Conservation (phyloP, 2,329 filamentous ascomycete genomes). For the Hymenoscyphus occultus region DNA sequence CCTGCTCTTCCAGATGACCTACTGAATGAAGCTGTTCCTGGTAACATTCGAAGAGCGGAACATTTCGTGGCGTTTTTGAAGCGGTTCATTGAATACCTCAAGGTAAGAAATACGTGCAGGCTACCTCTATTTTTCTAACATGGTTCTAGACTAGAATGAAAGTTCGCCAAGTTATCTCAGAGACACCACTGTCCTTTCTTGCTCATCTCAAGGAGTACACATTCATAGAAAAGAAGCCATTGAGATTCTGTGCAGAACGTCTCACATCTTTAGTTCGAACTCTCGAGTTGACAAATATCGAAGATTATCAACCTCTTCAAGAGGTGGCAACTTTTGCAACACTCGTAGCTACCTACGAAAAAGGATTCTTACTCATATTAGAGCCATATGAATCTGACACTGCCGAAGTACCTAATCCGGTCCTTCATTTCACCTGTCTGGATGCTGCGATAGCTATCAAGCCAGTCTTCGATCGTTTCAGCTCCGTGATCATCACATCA, state of each 20-base stretch:
- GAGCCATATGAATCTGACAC: slow-evolving; percentile 96
- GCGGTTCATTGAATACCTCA: slow-evolving; percentile 95
- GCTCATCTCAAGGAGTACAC: slow-evolving; percentile 92
- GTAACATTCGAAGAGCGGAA: slow-evolving; percentile 92
- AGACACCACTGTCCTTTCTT: slow-evolving; percentile 92
- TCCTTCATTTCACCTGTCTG: slow-evolving; percentile 95
- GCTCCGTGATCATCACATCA: slow-evolving; percentile 97
- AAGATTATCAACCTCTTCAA: slow-evolving; percentile 95
- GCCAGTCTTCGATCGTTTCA: slow-evolving; percentile 95
- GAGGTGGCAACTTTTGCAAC: slow-evolving; percentile 98
- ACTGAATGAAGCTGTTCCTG: slow-evolving; percentile 91
- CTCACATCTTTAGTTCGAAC: slow-evolving; percentile 92
- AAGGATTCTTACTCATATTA: slow-evolving; percentile 91
- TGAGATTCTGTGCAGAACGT: slow-evolving; percentile 91
- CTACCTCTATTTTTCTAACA: slow-evolving; percentile 11
- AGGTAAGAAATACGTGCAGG: slow-evolving; percentile 43
- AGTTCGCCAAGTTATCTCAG: slow-evolving; percentile 93
- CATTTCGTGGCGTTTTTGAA: slow-evolving; percentile 95
- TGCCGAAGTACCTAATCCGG: slow-evolving; percentile 90
- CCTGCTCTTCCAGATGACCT: slow-evolving; percentile 91
- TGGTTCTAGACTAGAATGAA: slow-evolving; percentile 84
- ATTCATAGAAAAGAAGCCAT: slow-evolving; percentile 94
- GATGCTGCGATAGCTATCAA: slow-evolving; percentile 98
- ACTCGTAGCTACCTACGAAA: slow-evolving; percentile 93
- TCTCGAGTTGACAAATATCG: slow-evolving; percentile 92